These are phyloP conservation scores for Brasenia schreberi DNA, from an alignment of 164 flowering plant species.

Conservation along the genomic window DNA sequence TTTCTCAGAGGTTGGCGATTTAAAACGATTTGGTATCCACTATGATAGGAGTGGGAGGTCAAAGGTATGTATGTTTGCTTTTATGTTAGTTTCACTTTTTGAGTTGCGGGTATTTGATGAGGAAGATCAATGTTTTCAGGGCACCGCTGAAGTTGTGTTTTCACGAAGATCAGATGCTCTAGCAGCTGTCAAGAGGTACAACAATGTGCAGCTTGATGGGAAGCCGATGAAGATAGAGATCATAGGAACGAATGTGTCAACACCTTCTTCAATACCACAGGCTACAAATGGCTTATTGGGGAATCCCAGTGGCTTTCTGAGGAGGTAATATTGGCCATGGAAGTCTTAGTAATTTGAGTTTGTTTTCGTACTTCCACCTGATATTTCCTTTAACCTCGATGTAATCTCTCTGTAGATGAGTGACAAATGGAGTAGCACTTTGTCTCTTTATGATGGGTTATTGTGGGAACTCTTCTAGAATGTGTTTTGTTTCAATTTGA, in stretches of 20 bases:
- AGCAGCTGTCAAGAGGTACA: constrained; percentile 84
- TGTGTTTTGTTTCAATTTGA: too few species aligned
- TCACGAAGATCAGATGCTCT: constrained; percentile 58
- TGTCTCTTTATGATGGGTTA: too few species aligned
- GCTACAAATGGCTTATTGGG: constrained; percentile 33
- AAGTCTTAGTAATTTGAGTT: too few species aligned
- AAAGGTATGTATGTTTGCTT: constrained; percentile 44
- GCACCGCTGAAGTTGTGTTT: constrained; percentile 82
- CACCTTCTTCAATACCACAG: constrained; percentile 32
- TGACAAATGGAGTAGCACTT: too few species aligned
- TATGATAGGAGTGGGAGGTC: constrained; percentile 97
- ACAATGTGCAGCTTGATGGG: constrained; percentile 97
- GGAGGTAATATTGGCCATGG: constrained; percentile 23
- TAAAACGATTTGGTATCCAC: constrained; percentile 63
- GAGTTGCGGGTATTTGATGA: constrained; percentile 12
- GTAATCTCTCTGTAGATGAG: too few species aligned
- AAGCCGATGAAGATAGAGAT: constrained; percentile 98
- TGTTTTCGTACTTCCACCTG: too few species aligned
- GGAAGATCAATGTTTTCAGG: constrained; percentile 33
- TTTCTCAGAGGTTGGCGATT: constrained; percentile 86
- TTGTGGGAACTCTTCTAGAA: too few species aligned
- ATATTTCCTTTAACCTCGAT: too few species aligned
- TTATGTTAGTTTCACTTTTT: constrained; percentile 9
- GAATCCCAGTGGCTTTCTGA: constrained; percentile 32
- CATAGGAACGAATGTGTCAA: constrained; percentile 61